phyloP scores from a whole-genome alignment of 352 stramenopile genomes.

The Plasmopara halstedii region DNA sequence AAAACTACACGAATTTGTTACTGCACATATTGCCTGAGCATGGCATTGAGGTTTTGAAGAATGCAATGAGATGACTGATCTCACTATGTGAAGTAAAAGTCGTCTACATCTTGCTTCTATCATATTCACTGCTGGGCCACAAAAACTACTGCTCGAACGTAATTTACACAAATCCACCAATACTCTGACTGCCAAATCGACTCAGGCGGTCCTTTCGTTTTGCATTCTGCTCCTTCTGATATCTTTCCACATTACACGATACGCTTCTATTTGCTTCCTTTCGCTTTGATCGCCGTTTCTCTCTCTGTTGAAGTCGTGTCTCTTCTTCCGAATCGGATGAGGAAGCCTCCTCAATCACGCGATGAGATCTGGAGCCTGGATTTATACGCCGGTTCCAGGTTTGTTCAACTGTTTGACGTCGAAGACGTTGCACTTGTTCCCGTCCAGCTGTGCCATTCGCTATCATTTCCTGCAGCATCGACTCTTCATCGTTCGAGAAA shows the following conservation, averaged over 20 bases:
- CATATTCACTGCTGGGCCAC: background rate
- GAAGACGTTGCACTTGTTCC: constrained; percentile 62
- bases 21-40: too few species aligned
- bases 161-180: constrained; percentile 51
- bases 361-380: constrained; percentile 20
- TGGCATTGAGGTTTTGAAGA: too few species aligned
- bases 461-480: constrained; percentile 76
- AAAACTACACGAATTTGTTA: too few species aligned
- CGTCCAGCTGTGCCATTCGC: constrained; percentile 56
- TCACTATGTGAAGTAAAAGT: too few species aligned
- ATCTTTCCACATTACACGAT: constrained; percentile 34
- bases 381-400: constrained; percentile 54
- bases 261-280: constrained; percentile 20
- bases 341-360: constrained; percentile 26
- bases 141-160: background rate
- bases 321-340: constrained; percentile 56
- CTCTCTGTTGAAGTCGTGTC: constrained; percentile 1
- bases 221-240: constrained; percentile 48
- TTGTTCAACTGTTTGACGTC: constrained; percentile 52
- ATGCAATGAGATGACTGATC: too few species aligned
- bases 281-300: constrained; percentile 27
- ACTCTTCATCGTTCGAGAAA: constrained; percentile 65
- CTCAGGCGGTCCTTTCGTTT: constrained; percentile 43
- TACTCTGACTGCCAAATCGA: constrained; percentile 22
- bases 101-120: background rate